Percentiles rank a stretch among this genome's conserved stretches.
These are phyloP conservation scores for Pueraria montana DNA, from an alignment of 306 rosid genomes.

Conservation along the genomic window DNA sequence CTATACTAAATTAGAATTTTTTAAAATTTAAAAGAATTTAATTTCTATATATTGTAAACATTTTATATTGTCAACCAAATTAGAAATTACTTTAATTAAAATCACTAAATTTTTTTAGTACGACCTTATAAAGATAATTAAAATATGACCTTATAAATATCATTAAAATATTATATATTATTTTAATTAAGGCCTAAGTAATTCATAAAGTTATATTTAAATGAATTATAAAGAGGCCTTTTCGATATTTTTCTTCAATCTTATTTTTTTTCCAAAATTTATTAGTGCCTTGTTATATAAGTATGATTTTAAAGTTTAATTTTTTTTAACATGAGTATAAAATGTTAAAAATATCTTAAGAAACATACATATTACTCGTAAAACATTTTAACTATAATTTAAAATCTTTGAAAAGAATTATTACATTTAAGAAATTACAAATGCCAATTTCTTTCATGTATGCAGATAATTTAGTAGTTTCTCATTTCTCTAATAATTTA, in stretches of 20 bases:
- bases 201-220: neutral
- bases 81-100: too few relatives aligned
- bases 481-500: neutral
- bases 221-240: neutral
- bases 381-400: neutral
- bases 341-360: neutral
- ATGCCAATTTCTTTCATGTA: neutral
- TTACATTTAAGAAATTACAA: neutral
- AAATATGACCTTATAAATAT: too few relatives aligned
- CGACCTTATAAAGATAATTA: too few relatives aligned
- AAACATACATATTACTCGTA: neutral
- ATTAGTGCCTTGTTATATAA: neutral
- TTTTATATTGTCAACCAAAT: too few relatives aligned
- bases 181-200: neutral
- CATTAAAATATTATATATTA: too few relatives aligned
- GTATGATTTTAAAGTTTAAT: neutral
- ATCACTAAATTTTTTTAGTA: too few relatives aligned
- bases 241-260: neutral
- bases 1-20: neutral
- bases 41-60: too few relatives aligned
- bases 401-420: neutral
- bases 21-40: too few relatives aligned
- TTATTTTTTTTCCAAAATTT: neutral
- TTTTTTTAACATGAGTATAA: neutral
- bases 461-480: neutral